These are phyloP conservation scores for Niebla homalea DNA, from an alignment of 495 filamentous ascomycete species.

Conservation along the genomic window DNA sequence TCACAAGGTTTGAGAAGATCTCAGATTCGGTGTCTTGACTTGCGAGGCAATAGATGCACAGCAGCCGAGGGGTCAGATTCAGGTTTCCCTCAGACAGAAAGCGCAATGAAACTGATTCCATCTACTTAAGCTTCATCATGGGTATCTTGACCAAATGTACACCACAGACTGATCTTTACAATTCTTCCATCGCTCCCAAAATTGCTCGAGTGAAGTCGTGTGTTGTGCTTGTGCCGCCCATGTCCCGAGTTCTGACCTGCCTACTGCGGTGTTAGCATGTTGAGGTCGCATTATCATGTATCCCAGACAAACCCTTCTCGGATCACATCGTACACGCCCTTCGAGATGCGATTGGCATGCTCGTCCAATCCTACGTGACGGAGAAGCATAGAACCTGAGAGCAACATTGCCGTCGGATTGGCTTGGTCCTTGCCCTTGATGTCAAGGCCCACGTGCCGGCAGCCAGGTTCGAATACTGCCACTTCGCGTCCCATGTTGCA, in stretches of 20 bases:
- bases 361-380: conserved; percentile 92
- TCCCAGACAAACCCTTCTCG: conserved; percentile 62
- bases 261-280: conserved; percentile 35
- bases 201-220: conserved; percentile 92
- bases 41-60: too few species aligned
- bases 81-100: too few species aligned
- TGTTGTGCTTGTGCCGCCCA: conserved; percentile 81
- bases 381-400: conserved; percentile 91
- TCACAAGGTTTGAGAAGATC: too few species aligned
- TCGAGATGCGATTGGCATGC: conserved; percentile 94
- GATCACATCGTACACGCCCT: conserved; percentile 94
- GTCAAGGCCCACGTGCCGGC: conserved; percentile 95
- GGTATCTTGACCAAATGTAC: neutral
- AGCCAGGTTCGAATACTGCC: conserved; percentile 96
- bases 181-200: conserved; percentile 75
- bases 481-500: conserved; percentile 99
- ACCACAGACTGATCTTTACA: conserved; percentile 9
- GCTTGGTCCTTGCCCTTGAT: conserved; percentile 99
- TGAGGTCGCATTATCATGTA: neutral
- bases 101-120: too few species aligned
- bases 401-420: conserved; percentile 89
- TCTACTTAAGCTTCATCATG: too few species aligned
- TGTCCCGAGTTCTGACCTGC: conserved; percentile 76
- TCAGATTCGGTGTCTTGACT: too few species aligned
- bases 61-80: too few species aligned